These are phyloP conservation scores for Xylaria arbuscula DNA, from an alignment of 2,329 filamentous ascomycete genomes.

Conservation along the genomic window DNA sequence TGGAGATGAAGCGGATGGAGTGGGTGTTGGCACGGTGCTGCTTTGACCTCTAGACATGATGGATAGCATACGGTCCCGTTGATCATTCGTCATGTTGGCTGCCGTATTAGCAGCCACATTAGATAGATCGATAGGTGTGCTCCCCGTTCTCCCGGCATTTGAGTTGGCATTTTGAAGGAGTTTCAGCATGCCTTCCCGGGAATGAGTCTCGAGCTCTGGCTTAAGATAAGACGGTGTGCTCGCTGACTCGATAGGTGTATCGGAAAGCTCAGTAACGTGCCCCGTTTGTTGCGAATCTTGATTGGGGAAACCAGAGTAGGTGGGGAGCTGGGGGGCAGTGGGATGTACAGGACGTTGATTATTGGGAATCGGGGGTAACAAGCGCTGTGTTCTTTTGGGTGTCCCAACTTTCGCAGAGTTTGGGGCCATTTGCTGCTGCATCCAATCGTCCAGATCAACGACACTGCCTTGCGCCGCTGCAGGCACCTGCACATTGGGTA, in stretches of 20 bases:
- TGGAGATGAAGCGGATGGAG: conserved; percentile 44
- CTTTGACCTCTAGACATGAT: conserved; percentile 63
- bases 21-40: conserved; percentile 40
- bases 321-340: conserved; percentile 47
- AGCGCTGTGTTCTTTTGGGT: conserved; percentile 63
- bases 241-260: conserved; percentile 60
- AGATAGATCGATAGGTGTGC: conserved; percentile 60
- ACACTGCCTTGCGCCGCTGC: conserved; percentile 65
- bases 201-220: conserved; percentile 67
- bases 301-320: conserved; percentile 44
- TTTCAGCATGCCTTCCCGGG: conserved; percentile 72
- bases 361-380: conserved; percentile 65
- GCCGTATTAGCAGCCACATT: conserved; percentile 68
- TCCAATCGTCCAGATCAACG: conserved; percentile 70
- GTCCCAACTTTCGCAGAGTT: conserved; percentile 55
- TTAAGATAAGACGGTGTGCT: conserved; percentile 62
- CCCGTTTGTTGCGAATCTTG: conserved; percentile 62
- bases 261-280: conserved; percentile 70
- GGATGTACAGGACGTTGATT: conserved; percentile 48
- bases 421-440: conserved; percentile 59
- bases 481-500: conserved; percentile 66
- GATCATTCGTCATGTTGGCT: conserved; percentile 65
- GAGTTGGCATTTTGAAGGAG: conserved; percentile 74
- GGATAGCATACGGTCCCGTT: conserved; percentile 68
- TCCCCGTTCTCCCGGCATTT: conserved; percentile 56